Evolutionary conservation across 768 basidiomycete species (phyloP).

Genomic region (Mycena belliarum): DNA sequence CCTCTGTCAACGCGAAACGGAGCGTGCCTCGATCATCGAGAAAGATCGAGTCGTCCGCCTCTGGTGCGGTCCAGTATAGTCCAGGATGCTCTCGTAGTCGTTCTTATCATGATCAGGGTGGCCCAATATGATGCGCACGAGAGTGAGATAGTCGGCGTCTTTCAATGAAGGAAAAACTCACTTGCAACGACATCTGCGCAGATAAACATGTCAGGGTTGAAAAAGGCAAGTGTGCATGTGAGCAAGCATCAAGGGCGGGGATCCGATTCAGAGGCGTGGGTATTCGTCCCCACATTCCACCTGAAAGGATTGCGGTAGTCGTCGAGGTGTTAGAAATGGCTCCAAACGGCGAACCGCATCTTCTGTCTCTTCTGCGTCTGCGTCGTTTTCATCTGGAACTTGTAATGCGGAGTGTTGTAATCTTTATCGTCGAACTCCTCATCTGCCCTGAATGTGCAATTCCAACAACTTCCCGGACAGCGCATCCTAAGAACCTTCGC

Average conservation of each 20-base stretch:
- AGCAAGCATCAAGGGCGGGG: background rate
- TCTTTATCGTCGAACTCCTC: too few relatives aligned
- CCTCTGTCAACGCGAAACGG: background rate
- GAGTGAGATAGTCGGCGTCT: background rate
- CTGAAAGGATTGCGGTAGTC: background rate
- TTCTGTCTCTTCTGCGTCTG: background rate
- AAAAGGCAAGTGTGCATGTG: too few relatives aligned
- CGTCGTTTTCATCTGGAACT: background rate
- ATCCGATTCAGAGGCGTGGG: background rate
- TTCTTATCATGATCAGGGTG: background rate
- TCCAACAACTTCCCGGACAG: too few relatives aligned
- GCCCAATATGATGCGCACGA: background rate
- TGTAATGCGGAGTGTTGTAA: constrained; percentile 1
- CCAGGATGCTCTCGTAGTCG: background rate
- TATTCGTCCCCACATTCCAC: background rate
- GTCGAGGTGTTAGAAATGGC: background rate
- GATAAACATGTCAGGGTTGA: too few relatives aligned
- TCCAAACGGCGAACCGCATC: background rate
- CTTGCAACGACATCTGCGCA: too few relatives aligned
- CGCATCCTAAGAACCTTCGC: too few relatives aligned
- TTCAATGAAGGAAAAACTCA: background rate
- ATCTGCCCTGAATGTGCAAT: too few relatives aligned
- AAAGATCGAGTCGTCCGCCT: too few relatives aligned
- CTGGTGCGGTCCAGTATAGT: background rate
- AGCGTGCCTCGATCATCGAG: background rate